Conservation (phyloP, 768 basidiomycete genomes). For the Daedaleopsis sinensis region DNA sequence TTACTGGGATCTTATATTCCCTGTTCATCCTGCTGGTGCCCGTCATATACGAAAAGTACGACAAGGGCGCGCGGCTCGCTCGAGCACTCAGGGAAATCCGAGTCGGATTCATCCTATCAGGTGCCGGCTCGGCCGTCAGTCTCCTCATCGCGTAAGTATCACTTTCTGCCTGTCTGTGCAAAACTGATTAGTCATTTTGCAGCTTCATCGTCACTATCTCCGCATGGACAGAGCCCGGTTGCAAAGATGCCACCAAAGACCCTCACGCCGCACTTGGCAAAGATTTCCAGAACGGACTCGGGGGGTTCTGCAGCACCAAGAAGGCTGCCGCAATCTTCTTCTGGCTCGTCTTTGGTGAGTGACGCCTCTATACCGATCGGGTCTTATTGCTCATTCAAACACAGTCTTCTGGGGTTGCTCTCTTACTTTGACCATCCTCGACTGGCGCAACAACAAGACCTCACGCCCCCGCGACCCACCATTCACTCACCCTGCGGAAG, state of each 20-base stretch:
- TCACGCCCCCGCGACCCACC: constrained; percentile 67
- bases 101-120: constrained; percentile 81
- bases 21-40: constrained; percentile 77
- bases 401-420: constrained; percentile 79
- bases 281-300: constrained; percentile 66
- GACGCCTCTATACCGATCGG: background rate
- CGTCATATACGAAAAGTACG: constrained; percentile 83
- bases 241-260: constrained; percentile 82
- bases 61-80: constrained; percentile 76
- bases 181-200: constrained; percentile 1
- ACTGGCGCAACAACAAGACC: constrained; percentile 75
- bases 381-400: background rate
- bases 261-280: constrained; percentile 71
- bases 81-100: constrained; percentile 82
- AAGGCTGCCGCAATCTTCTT: constrained; percentile 90
- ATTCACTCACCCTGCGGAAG: constrained; percentile 61
- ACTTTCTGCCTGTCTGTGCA: constrained; percentile 2
- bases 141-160: constrained; percentile 76
- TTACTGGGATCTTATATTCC: constrained; percentile 73
- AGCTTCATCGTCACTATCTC: constrained; percentile 80
- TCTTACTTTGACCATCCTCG: constrained; percentile 62
- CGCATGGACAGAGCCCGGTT: constrained; percentile 88
- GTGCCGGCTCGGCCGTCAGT: constrained; percentile 63
- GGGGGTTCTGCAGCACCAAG: constrained; percentile 90
- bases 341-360: constrained; percentile 80